phyloP scores from a whole-genome alignment of 805 yeast species.

The Spathaspora arborariae region DNA sequence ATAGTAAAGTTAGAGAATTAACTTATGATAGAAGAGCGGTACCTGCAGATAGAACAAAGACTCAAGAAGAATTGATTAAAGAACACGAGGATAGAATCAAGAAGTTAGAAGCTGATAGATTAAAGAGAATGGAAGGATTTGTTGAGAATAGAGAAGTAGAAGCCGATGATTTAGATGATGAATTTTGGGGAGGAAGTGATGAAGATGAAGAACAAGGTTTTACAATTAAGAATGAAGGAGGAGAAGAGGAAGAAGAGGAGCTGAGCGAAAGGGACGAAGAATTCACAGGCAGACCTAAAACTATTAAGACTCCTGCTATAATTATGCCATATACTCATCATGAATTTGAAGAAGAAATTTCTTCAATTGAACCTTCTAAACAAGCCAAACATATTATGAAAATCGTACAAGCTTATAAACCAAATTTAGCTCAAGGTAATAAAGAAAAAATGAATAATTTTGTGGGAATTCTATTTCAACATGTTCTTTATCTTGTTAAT shows the following conservation, averaged over 20 bases:
- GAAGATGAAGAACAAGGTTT: slow-evolving; percentile 47
- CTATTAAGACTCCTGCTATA: slow-evolving; percentile 10
- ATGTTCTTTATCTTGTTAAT: slow-evolving; percentile 43
- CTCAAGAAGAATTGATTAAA: slow-evolving; percentile 62
- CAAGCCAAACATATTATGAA: slow-evolving; percentile 48
- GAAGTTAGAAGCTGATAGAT: slow-evolving; percentile 63
- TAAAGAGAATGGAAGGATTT: slow-evolving; percentile 70
- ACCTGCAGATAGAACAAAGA: slow-evolving; percentile 78
- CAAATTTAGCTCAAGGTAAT: slow-evolving; percentile 77
- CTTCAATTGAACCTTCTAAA: slow-evolving; percentile 32
- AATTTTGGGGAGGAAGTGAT: slow-evolving; percentile 55
- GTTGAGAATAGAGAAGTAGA: slow-evolving; percentile 48
- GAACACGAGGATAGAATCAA: slow-evolving; percentile 61
- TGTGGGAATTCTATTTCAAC: slow-evolving; percentile 60
- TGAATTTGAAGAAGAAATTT: slow-evolving; percentile 29
- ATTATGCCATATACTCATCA: slow-evolving; percentile 29
- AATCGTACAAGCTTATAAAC: slow-evolving; percentile 62
- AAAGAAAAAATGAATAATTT: slow-evolving; percentile 67
- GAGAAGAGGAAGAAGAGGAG: slow-evolving; percentile 36
- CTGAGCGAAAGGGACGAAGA: slow-evolving; percentile 22
- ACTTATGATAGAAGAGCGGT: slow-evolving; percentile 71
- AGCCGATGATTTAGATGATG: slow-evolving; percentile 67
- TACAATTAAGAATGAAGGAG: slow-evolving; percentile 27
- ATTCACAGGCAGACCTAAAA: slow-evolving; percentile 10
- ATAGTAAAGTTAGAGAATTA: slow-evolving; percentile 61